phyloP scores from a whole-genome alignment of 306 rosid genomes.

The Urtica urens region DNA sequence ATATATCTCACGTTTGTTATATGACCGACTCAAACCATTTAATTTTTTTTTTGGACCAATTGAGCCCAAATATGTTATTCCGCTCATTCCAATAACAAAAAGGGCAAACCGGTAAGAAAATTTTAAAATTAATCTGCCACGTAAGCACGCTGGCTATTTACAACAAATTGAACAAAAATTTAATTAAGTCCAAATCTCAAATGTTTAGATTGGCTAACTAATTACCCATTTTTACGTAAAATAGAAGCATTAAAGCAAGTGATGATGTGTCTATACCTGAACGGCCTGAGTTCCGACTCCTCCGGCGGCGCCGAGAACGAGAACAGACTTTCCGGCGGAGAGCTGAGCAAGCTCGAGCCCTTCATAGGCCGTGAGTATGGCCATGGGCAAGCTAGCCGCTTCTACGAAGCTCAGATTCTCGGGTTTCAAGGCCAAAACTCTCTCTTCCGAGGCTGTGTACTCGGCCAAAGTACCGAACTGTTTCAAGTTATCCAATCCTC shows the following conservation, averaged over 20 bases:
- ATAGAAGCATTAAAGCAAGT: background rate
- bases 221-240: background rate
- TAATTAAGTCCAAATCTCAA: too few species aligned
- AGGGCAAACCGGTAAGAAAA: too few species aligned
- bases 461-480: conserved; percentile 51
- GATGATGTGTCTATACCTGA: conserved; percentile 39
- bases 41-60: too few species aligned
- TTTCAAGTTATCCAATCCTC: conserved; percentile 22
- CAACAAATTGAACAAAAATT: background rate
- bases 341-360: conserved; percentile 42
- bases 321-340: conserved; percentile 39
- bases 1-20: too few species aligned
- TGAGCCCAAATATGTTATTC: too few species aligned
- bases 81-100: too few species aligned
- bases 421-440: conserved; percentile 48
- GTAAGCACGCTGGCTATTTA: too few species aligned
- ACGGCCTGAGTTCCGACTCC: conserved; percentile 50
- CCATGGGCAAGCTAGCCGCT: conserved; percentile 72
- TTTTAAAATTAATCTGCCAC: too few species aligned
- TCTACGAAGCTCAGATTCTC: conserved; percentile 49
- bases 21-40: too few species aligned
- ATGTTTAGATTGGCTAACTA: too few species aligned
- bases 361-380: conserved; percentile 46
- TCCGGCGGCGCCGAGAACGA: conserved; percentile 71
- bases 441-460: conserved; percentile 58